Evolutionary conservation across 23 red algal species (phyloP), one percentile per base, ranked within the genome.

Genomic region (Gracilaria caudata): DNA sequence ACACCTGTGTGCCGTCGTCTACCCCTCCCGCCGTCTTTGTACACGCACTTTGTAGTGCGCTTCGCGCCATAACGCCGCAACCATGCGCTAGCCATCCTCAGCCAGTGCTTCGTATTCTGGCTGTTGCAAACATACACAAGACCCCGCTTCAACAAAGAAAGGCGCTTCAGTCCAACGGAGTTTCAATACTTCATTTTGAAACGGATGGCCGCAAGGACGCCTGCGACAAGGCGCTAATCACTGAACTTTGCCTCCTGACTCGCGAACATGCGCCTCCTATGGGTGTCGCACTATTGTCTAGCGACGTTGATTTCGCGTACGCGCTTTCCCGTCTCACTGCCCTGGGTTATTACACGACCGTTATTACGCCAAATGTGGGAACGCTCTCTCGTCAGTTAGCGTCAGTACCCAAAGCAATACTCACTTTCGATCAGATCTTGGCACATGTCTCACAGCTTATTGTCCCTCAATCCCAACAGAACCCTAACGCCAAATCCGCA

Each of bases 201-300:
- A 78, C 68, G 3, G 12, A 51, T 16, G 41, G 26, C 14, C 65
- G 83, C 30, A 87, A 87, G 47, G 83, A 87, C 51, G 83, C 72
- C 20, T 64, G 60, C 20, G 83, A 87, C 51, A 87, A 87, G 72
- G 83, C 83, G 21, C 68, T 87, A 3, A 76, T 87, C 20, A 87
- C 65, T 43, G 83, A 87, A 8, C 51, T 87, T 32, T 87, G 83
- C 63, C 53, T 87, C 23, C 70, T 87, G 17, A 8, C 83, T 28
- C 30, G 16, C 30, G 68, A 87, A 43, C 68, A 76, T 40, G 11
- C 65, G 4, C 65, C 83, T 3, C 83, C 83, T 8, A 43, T 76
- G 51, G 83, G 83, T 20, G 66, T 87, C 16, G 83, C 65, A 33
- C 32, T 87, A 21, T 51, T 87, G 66, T 87, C 83, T 1, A 40